Evolutionary conservation across 139 green algal genomes (phyloP), one percentile per base, ranked within the genome.

Genomic region (Desmodesmus armatus): DNA sequence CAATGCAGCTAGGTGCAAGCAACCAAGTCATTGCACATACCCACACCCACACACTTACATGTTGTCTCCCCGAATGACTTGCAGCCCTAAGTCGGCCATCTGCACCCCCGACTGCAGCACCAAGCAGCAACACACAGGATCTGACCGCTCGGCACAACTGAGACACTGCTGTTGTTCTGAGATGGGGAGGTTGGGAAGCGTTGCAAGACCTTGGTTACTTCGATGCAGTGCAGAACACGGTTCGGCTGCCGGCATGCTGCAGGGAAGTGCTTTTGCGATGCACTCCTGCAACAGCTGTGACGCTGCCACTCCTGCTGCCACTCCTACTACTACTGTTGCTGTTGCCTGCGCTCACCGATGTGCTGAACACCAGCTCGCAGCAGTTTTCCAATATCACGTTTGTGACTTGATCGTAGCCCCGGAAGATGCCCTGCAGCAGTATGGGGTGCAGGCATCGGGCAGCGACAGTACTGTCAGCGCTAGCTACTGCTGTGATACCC

Each of bases 61-160:
- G 78, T 98, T 99, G 87, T 99, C 97, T 2, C 97, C 97, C 3
- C 97, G 90, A 29, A 99, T 92, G 5, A 99, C 87, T 82, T 99
- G 97, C 51, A 98, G 86, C 1, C 94, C 96, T 21, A 99, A 90
- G 19, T 92, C 80, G 17, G 97, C 74, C 62, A 92, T 82, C 87
- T 98, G 97, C n/a, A 99, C 96, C 0, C 96, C 96, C 27, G 73
- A 66, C 93, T 98, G 92, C 91, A 55, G 47, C 6, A n/a, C 15
- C 19, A 53, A 19, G 44, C n/a, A 62, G 72, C 2, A 27, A 79
- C n/a, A 62, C 5, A 74, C 25, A 55, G 9, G n/a, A n/a, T n/a
- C n/a, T n/a, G n/a, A n/a, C n/a, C n/a, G n/a, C n/a, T n/a, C n/a
- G n/a, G n/a, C n/a, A n/a, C n/a, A n/a, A n/a, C n/a, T n/a, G n/a